Evolutionary conservation across 208 protist genomes (phyloP).

Genomic region (Leptomonas seymouri): DNA sequence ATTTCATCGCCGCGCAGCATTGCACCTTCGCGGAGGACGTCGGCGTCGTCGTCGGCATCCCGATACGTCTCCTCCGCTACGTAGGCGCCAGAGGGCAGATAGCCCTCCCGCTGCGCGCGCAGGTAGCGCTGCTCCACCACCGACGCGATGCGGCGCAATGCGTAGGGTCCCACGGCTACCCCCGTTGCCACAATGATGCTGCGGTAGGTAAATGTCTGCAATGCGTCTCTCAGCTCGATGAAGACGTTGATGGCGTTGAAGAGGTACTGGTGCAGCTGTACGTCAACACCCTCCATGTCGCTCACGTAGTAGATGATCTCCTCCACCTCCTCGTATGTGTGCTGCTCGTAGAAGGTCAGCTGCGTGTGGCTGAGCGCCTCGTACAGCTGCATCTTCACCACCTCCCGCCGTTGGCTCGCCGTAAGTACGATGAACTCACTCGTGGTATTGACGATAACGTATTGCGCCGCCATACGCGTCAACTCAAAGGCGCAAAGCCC

Average conservation of each 20-base stretch:
- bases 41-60: constrained; percentile 27
- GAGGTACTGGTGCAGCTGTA: constrained; percentile 64
- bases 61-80: constrained; percentile 31
- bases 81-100: constrained; percentile 32
- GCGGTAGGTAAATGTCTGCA: constrained; percentile 31
- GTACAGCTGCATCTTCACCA: constrained; percentile 57
- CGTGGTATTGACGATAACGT: constrained; percentile 40
- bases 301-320: constrained; percentile 71
- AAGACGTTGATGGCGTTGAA: constrained; percentile 38
- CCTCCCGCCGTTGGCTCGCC: constrained; percentile 48
- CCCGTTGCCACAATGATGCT: constrained; percentile 22
- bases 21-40: constrained; percentile 45
- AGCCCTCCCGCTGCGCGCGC: constrained; percentile 28
- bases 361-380: constrained; percentile 59
- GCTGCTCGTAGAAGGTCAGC: constrained; percentile 63
- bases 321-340: constrained; percentile 64
- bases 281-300: constrained; percentile 82
- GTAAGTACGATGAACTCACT: constrained; percentile 51
- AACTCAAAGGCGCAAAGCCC: constrained; percentile 54
- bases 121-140: constrained; percentile 28
- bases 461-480: constrained; percentile 40
- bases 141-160: constrained; percentile 21
- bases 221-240: constrained; percentile 23
- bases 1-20: constrained; percentile 79
- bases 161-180: constrained; percentile 25